phyloP scores from a whole-genome alignment of 352 stramenopile genomes.

The Globisporangium orthogonon region DNA sequence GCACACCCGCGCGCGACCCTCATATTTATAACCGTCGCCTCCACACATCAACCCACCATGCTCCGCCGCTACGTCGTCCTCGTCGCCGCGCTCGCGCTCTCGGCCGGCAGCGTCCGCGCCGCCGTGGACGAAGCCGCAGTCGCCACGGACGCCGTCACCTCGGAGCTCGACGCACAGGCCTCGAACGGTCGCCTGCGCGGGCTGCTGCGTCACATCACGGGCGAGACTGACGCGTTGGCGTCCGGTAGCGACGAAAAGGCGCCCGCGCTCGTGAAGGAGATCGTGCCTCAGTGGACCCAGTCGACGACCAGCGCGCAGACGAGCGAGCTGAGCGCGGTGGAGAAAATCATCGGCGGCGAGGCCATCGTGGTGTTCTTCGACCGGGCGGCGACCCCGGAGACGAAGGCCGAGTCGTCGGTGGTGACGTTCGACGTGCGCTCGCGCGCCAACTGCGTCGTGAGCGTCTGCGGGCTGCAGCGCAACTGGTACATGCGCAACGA shows the following conservation, averaged over 20 bases:
- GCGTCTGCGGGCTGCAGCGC: conserved; percentile 48
- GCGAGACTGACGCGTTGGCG: neutral
- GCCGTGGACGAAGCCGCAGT: neutral
- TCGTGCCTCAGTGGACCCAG: conserved; percentile 29
- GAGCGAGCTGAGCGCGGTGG: conserved; percentile 26
- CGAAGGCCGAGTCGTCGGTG: conserved; percentile 44
- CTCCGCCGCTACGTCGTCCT: conserved; percentile 16
- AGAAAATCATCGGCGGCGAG: conserved; percentile 56
- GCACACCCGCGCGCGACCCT: neutral
- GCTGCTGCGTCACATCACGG: conserved; percentile 29
- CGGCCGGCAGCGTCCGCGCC: neutral
- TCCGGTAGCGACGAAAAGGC: conserved; percentile 6
- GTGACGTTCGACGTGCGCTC: conserved; percentile 70
- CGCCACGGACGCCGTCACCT: neutral
- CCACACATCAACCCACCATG: conserved; percentile 2
- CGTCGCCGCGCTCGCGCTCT: conserved; percentile 7
- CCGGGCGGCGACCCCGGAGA: conserved; percentile 19
- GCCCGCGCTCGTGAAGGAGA: conserved; percentile 25
- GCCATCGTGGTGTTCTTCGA: conserved; percentile 73
- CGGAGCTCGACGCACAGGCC: conserved; percentile 12
- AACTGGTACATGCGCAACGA: conserved; percentile 60
- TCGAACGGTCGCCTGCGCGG: conserved; percentile 30
- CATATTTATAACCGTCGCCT: conserved; percentile 6
- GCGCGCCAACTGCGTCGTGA: conserved; percentile 66
- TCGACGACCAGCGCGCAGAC: conserved; percentile 14